Conservation (phyloP, 352 stramenopile species). For the Phytophthora sansomeana region DNA sequence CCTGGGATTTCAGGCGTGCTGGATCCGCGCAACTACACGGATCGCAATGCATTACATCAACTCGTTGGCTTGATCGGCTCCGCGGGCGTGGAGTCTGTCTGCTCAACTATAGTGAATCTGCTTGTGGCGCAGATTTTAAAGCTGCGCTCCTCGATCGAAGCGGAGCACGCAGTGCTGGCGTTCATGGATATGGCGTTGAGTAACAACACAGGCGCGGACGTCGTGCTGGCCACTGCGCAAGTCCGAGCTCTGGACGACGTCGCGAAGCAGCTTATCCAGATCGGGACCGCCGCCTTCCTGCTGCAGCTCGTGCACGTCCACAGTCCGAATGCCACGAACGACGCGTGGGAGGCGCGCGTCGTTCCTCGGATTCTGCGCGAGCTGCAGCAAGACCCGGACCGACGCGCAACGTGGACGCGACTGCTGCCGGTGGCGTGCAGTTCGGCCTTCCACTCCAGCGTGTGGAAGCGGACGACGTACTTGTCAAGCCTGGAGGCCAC, state of each 20-base stretch:
- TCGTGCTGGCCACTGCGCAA: conserved; percentile 16
- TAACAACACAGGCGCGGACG: conserved; percentile 3
- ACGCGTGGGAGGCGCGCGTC: conserved; percentile 26
- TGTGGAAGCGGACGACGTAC: conserved; percentile 54
- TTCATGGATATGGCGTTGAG: conserved; percentile 36
- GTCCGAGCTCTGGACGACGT: conserved; percentile 35
- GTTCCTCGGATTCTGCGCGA: conserved; percentile 10
- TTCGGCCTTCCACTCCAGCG: conserved; percentile 45
- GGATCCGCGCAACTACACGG: conserved; percentile 30
- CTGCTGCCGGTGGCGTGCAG: conserved; percentile 60
- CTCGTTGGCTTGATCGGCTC: conserved; percentile 25
- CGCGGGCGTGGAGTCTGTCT: conserved; percentile 22
- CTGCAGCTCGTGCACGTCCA: conserved; percentile 41
- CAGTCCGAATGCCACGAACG: conserved; percentile 4
- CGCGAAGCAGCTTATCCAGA: conserved; percentile 34
- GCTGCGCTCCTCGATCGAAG: conserved; percentile 38
- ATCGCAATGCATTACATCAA: conserved; percentile 11
- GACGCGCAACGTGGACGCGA: conserved; percentile 22
- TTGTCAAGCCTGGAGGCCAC: conserved; percentile 44
- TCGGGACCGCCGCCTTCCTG: conserved; percentile 45
- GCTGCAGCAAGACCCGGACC: conserved; percentile 26
- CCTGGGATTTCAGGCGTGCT: conserved; percentile 10
- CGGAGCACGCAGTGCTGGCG: conserved; percentile 29
- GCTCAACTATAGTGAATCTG: conserved; percentile 31
- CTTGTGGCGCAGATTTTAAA: conserved; percentile 28